phyloP scores from a whole-genome alignment of 495 filamentous ascomycete genomes.

The Monascus purpureus region DNA sequence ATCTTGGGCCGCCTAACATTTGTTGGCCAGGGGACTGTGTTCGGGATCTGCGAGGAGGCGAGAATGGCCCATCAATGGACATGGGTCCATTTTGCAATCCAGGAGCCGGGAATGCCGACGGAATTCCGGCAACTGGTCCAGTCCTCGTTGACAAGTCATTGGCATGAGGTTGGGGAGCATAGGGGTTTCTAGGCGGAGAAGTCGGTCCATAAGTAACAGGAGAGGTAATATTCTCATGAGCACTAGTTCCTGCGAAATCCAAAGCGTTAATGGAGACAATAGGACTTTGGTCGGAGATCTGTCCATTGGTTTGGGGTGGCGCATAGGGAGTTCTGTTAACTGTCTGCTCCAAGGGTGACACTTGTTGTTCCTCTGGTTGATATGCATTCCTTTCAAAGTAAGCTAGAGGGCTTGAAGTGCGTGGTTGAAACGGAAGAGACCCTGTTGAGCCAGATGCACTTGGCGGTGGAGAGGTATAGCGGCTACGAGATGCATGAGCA shows the following conservation, averaged over 20 bases:
- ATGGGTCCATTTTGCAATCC: constrained; percentile 15
- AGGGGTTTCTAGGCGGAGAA: constrained; percentile 20
- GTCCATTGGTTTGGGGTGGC: no score
- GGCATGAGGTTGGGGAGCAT: constrained; percentile 32
- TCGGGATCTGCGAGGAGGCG: constrained; percentile 58
- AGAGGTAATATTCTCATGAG: constrained; percentile 1
- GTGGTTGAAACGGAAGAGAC: constrained; percentile 58
- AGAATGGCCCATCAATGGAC: constrained; percentile 16
- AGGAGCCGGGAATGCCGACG: constrained; percentile 19
- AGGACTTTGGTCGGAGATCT: no score
- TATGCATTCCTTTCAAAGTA: constrained; percentile 38
- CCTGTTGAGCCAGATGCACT: constrained; percentile 32
- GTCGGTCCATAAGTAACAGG: constrained; percentile 7
- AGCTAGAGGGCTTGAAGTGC: constrained; percentile 75
- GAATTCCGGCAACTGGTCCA: constrained; percentile 28
- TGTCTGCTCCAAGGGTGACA: constrained; percentile 15
- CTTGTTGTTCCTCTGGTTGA: constrained; percentile 16
- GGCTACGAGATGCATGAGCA: constrained; percentile 25
- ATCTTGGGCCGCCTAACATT: constrained; percentile 33
- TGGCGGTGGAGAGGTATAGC: constrained; percentile 37
- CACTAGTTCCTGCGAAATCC: constrained; percentile 3
- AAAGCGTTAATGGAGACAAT: constrained; percentile 4
- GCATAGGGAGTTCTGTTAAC: no score
- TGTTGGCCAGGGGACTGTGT: constrained; percentile 68
- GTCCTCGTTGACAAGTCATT: constrained; percentile 40